Base-by-base conservation (phyloP, 1,284 basidiomycete genomes). In the Rhodofomes roseus region DNA sequence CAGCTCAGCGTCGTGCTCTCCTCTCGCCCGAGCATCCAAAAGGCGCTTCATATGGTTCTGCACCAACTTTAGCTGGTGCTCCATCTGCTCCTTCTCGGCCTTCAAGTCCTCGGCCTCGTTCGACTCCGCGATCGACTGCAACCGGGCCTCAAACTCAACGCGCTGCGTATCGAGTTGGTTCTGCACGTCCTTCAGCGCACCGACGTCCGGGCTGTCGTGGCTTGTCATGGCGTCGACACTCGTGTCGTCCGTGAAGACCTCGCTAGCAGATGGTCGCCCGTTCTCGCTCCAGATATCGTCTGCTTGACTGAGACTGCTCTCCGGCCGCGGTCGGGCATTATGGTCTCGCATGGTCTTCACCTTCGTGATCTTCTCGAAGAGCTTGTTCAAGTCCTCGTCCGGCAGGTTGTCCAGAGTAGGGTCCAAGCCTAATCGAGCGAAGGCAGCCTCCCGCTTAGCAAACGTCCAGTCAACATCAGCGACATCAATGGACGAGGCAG, bases 381-480 rank as follows among this genome's bases (percentile, higher is more conserved):
- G 80, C 70, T 91, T 93, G 78, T 96, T 96, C 56, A 98, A 79
- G 71, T 98, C 95, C 58, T 93, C 90, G 72, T 98, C 95, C 0
- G 92, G 92, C 29, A 98, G 81, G 68, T 90, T 92, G 71, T 97
- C 93, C 31, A 98, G 79, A 18, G 92, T 84, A 5, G 95, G 92
- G 69, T 95, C 91, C 20, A 92, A 75, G 0, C 93, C 93, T 16
- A 96, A 77, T 54, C 89, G 81, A 6, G 92, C 90, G 56, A 94
- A 81, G 2, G 93, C 94, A 6, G 93, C 94, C 76, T 98, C 95
- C 18, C 94, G 85, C 70, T 92, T 90, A 2, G 96, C 96, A 70
- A 89, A 97, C 20, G 87, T 92, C 94, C 95, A 98, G 72, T 98
- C 96, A 48, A 93, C 92, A 62, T 94, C 85, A 44, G 83, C 86